These are phyloP conservation scores for Neurospora cerealis DNA, from an alignment of 495 filamentous ascomycete species.

Conservation along the genomic window DNA sequence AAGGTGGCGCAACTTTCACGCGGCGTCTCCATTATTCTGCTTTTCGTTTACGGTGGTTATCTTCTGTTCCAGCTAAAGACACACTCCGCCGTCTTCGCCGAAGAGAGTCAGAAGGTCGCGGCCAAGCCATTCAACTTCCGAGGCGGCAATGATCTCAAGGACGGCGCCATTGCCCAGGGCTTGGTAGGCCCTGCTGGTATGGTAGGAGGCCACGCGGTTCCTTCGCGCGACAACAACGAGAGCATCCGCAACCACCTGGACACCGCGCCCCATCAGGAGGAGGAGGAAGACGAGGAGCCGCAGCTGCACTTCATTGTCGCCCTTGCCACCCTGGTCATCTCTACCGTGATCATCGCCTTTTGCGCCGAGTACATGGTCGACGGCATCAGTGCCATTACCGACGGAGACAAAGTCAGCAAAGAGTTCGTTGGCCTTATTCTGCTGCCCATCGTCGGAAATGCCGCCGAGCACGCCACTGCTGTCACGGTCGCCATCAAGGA, in stretches of 20 bases:
- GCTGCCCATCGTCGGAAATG: slow-evolving; percentile 83
- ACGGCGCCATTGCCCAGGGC: slow-evolving; percentile 49
- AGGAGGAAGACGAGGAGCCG: slow-evolving; percentile 49
- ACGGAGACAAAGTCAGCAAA: slow-evolving; percentile 44
- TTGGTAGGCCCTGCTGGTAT: slow-evolving; percentile 50
- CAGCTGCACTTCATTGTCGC: slow-evolving; percentile 62
- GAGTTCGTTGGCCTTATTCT: slow-evolving; percentile 81
- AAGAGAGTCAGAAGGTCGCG: slow-evolving; percentile 56
- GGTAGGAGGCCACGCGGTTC: slow-evolving; percentile 28
- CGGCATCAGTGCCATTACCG: slow-evolving; percentile 62
- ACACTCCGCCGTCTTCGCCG: slow-evolving; percentile 64
- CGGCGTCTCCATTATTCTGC: slow-evolving; percentile 63
- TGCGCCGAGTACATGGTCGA: slow-evolving; percentile 88
- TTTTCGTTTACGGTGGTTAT: slow-evolving; percentile 68
- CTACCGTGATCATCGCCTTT: slow-evolving; percentile 73
- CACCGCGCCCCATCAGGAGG: slow-evolving; percentile 6
- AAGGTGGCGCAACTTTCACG: slow-evolving; percentile 53
- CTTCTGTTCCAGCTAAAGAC: slow-evolving; percentile 77
- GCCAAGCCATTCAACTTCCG: slow-evolving; percentile 32
- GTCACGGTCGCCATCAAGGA: slow-evolving; percentile 82
- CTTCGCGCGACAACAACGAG: slow-evolving; percentile 23
- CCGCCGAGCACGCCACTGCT: slow-evolving; percentile 78
- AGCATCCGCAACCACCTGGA: slow-evolving; percentile 18
- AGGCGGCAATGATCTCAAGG: slow-evolving; percentile 26
- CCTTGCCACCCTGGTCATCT: slow-evolving; percentile 54